phyloP scores from a whole-genome alignment of 352 stramenopile species.

The Phytopythium montanum region DNA sequence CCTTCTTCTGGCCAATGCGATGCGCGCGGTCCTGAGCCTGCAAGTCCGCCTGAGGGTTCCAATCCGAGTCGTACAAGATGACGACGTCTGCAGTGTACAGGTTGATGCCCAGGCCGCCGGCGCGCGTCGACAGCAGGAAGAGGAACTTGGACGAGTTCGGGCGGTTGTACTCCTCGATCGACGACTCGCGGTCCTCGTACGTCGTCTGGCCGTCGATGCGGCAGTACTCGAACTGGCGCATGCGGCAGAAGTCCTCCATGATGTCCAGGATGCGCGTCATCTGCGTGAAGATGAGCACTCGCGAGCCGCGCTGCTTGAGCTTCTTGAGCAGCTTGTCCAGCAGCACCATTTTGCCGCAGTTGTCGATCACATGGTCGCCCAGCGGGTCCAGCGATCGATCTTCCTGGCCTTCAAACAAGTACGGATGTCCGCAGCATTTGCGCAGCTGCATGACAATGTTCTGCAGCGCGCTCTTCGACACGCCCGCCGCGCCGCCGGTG shows the following conservation, averaged over 20 bases:
- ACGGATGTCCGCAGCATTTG: slow-evolving; percentile 91
- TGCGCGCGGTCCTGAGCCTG: slow-evolving; percentile 95
- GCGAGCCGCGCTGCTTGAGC: slow-evolving; percentile 84
- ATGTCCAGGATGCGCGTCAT: slow-evolving; percentile 94
- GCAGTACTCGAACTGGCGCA: slow-evolving; percentile 89
- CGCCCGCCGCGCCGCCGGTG: slow-evolving; percentile 53
- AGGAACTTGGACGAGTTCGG: slow-evolving; percentile 96
- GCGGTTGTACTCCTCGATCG: slow-evolving; percentile 95
- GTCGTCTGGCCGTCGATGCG: slow-evolving; percentile 88
- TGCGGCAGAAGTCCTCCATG: slow-evolving; percentile 95
- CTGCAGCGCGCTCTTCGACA: slow-evolving; percentile 77
- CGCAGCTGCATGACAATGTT: slow-evolving; percentile 89
- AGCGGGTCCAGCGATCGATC: slow-evolving; percentile 92
- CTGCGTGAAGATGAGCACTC: slow-evolving; percentile 92
- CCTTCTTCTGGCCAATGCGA: slow-evolving; percentile 98
- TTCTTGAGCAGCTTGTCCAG: slow-evolving; percentile 92
- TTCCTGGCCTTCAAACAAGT: slow-evolving; percentile 95
- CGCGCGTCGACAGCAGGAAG: slow-evolving; percentile 97
- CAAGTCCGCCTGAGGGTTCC: slow-evolving; percentile 98
- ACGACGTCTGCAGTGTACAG: slow-evolving; percentile 98
- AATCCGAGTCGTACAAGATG: slow-evolving; percentile 98
- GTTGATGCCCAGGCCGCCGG: slow-evolving; percentile 98
- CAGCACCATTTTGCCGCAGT: slow-evolving; percentile 97
- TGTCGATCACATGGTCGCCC: slow-evolving; percentile 96
- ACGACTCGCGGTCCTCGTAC: slow-evolving; percentile 81